Conservation (phyloP, 2,329 filamentous ascomycete genomes). For the Aspergillus tubingensis region DNA sequence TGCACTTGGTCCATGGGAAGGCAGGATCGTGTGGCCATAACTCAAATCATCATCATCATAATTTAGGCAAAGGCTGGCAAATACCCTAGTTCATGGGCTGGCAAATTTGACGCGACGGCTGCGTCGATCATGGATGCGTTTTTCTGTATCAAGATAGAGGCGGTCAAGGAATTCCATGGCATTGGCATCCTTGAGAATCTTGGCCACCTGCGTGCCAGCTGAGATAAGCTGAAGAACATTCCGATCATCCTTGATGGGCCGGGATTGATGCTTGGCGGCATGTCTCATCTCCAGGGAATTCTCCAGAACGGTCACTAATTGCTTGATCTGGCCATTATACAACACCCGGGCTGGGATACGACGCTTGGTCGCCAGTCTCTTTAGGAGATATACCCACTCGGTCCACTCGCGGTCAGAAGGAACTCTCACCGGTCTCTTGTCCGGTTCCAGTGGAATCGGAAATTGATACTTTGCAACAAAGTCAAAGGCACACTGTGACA, state of each 20-base stretch:
- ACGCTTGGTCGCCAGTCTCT: constrained; percentile 80
- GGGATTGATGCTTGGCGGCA: constrained; percentile 78
- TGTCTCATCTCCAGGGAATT: constrained; percentile 88
- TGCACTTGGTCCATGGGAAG: background rate
- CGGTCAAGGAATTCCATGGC: constrained; percentile 81
- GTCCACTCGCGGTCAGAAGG: constrained; percentile 84
- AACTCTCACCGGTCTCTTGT: constrained; percentile 74
- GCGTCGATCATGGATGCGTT: constrained; percentile 69
- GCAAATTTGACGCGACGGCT: constrained; percentile 41
- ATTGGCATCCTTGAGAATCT: constrained; percentile 79
- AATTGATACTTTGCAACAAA: constrained; percentile 92
- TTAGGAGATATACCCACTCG: constrained; percentile 86
- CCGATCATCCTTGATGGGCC: constrained; percentile 82
- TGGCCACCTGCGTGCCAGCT: constrained; percentile 82
- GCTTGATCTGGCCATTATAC: constrained; percentile 89
- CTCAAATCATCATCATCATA: constrained; percentile 13
- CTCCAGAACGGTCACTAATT: constrained; percentile 83
- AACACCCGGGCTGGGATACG: constrained; percentile 80
- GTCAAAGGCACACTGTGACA: constrained; percentile 84
- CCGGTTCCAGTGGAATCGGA: constrained; percentile 78
- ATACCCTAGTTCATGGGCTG: constrained; percentile 25
- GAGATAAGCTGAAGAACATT: constrained; percentile 87
- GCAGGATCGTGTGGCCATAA: constrained; percentile 8
- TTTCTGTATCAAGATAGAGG: constrained; percentile 80
- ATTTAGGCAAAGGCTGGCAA: constrained; percentile 5